Percentiles rank a stretch among this genome's conserved stretches.
Evolutionary conservation across 2,329 filamentous ascomycete genomes (phyloP).

Genomic region (Aspergillus sp.): DNA sequence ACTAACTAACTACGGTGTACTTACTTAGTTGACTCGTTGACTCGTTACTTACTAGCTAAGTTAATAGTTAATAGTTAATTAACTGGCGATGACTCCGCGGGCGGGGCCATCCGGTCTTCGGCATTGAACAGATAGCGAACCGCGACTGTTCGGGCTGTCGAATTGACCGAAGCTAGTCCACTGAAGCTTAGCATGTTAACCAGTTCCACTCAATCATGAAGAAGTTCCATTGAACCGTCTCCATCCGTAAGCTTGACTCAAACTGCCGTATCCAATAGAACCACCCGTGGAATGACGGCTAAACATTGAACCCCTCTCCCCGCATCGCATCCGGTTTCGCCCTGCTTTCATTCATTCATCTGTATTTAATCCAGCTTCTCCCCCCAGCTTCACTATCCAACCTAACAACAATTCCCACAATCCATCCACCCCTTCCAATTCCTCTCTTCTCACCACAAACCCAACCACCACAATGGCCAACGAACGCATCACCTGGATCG

Average conservation of each 20-base stretch:
- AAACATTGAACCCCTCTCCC: not conserved
- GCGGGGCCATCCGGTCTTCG: not conserved
- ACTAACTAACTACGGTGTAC: too few relatives aligned
- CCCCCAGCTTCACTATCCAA: not conserved
- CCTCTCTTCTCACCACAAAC: not conserved
- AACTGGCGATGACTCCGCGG: not conserved
- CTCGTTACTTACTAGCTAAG: too few relatives aligned
- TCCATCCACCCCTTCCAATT: not conserved
- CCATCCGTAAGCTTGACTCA: not conserved
- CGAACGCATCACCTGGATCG: constrained; percentile 64
- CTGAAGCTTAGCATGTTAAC: not conserved
- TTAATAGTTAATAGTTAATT: too few relatives aligned
- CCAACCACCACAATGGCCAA: constrained; percentile 2
- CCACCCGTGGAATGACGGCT: not conserved
- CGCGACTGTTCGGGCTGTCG: not conserved
- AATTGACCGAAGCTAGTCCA: too few relatives aligned
- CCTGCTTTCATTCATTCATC: not conserved
- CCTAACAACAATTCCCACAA: not conserved
- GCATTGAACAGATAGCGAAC: not conserved
- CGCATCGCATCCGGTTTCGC: constrained; percentile 6
- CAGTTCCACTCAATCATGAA: too few relatives aligned
- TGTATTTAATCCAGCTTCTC: not conserved
- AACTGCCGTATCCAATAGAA: too few relatives aligned
- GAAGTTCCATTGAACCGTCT: too few relatives aligned
- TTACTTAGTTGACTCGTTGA: too few relatives aligned